Percentiles rank a stretch among this genome's conserved stretches.
phyloP scores from a whole-genome alignment of 305 asterid genomes.

The Fraxinus ornus region DNA sequence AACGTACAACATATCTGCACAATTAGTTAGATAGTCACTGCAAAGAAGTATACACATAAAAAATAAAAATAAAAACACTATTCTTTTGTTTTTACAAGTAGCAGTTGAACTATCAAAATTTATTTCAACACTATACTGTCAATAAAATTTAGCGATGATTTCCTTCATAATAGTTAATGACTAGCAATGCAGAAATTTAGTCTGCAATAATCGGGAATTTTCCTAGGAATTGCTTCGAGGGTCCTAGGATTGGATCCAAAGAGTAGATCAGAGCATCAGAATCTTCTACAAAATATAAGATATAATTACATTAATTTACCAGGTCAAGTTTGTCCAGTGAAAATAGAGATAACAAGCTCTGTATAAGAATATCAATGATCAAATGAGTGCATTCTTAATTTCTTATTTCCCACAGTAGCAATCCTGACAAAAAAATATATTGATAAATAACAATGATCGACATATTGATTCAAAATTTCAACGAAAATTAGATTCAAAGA shows the following conservation, averaged over 20 bases:
- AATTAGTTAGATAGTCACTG: slow-evolving; percentile 5
- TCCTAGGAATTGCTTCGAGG: neutral
- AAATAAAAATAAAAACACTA: neutral
- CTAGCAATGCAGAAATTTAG: neutral
- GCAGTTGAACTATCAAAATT: neutral
- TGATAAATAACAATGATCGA: neutral
- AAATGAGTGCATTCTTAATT: neutral
- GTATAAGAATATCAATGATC: neutral
- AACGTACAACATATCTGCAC: slow-evolving; percentile 83
- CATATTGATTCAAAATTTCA: neutral
- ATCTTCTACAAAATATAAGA: neutral
- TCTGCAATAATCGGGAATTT: neutral
- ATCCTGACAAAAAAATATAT: neutral
- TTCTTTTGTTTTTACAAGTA: neutral
- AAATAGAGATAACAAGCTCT: neutral
- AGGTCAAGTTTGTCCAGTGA: neutral
- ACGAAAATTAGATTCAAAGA: neutral
- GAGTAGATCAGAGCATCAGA: neutral
- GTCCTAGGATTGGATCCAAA: neutral
- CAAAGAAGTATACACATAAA: neutral
- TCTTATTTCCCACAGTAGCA: slow-evolving; percentile 4
- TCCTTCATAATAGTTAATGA: neutral
- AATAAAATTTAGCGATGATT: neutral
- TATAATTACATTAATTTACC: neutral
- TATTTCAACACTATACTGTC: neutral